Conservation (phyloP, 805 yeast genomes). For the Kluyveromyces nonfermentans region DNA sequence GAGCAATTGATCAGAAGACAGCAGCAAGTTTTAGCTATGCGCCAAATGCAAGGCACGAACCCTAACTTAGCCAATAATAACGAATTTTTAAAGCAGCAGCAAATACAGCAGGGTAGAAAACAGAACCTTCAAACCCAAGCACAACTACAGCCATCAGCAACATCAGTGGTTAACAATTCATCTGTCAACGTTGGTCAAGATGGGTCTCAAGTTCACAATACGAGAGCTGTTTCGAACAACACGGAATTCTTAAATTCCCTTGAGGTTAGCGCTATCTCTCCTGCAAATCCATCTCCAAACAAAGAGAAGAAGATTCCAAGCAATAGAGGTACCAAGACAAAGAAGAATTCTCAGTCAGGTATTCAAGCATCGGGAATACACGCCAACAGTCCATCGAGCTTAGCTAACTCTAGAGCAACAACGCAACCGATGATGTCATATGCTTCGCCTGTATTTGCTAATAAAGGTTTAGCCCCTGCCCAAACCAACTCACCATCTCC, state of each 20-base stretch:
- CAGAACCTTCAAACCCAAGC: conserved; percentile 14
- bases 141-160: conserved; percentile 6
- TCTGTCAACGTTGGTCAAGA: conserved; percentile 9
- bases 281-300: conserved; percentile 7
- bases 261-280: conserved; percentile 6
- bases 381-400: conserved; percentile 1
- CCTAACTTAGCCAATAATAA: conserved; percentile 1
- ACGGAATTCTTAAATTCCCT: conserved; percentile 18
- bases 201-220: conserved; percentile 6
- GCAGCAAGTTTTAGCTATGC: conserved; percentile 29
- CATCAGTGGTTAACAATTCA: conserved; percentile 11
- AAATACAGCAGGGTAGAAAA: conserved; percentile 19
- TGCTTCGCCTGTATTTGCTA: conserved; percentile 7
- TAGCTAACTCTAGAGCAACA: conserved; percentile 9
- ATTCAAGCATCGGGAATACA: not conserved
- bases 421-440: conserved; percentile 9
- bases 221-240: conserved; percentile 7
- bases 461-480: conserved; percentile 1
- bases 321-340: conserved; percentile 1
- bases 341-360: conserved; percentile 2
- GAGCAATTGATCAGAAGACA: conserved; percentile 41
- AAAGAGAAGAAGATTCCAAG: conserved; percentile 8
- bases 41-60: conserved; percentile 28
- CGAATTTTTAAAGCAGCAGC: conserved; percentile 18
- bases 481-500: conserved; percentile 8